Base-by-base conservation (phyloP, 2,329 filamentous ascomycete species). In the Monosporascus sp. region DNA sequence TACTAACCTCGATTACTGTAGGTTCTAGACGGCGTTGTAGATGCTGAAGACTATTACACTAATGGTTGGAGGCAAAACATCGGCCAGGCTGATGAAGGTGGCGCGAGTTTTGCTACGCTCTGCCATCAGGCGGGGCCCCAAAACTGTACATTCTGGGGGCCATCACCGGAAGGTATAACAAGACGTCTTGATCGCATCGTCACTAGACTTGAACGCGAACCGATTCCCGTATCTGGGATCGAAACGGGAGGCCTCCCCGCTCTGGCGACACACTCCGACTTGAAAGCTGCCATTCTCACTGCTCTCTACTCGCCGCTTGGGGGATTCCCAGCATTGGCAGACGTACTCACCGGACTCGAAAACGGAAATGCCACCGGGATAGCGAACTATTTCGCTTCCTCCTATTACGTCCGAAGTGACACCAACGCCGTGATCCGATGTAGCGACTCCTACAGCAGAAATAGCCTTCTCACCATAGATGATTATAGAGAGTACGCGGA, bases 111-210 rank as follows among this genome's bases (percentile, higher is more conserved):
- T 43, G 52, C 58, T n/a, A 56, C 8, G 20, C 41, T 58, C n/a
- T 65, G 62, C 50, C 60, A 64, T 54, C 56, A 61, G 15, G 65
- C 64, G 22, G 64, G 65, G 3, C 53, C 61, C 38, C 52, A 60
- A 17, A 49, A 14, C 24, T 68, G 66, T 55, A 58, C 63, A 17
- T 67, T 67, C 55, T 68, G 65, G 64, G 64, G 61, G 26, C 63
- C 64, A 4, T 55, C 63, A 41, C 54, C 65, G 28, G 57, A 48
- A 5, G 49, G 65, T 26, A 68, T 68, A 54, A 64, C 55, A 24
- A 46, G 53, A 22, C 58, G 63, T 51, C 22, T 68, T 14, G 62
- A 68, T 54, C 24, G 14, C 48, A 55, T 67, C 49, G 63, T 66
- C 41, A 26, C 46, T 15, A 51, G 63, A 51, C 60, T 68, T 49